phyloP scores from a whole-genome alignment of 345 rosid genomes.

The Hibiscus mutabilis region DNA sequence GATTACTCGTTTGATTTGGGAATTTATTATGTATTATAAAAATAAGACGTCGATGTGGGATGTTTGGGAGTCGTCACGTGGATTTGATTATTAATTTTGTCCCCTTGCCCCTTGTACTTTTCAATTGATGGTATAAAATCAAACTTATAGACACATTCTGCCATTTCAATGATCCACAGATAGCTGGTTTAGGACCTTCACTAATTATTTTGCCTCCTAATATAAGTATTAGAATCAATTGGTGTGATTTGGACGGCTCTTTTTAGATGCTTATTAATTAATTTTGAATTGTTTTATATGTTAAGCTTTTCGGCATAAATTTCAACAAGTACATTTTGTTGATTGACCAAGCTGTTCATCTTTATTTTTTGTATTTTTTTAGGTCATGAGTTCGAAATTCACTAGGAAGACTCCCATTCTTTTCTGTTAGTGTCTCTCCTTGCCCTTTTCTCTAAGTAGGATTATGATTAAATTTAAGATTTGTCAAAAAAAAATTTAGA shows the following conservation, averaged over 20 bases:
- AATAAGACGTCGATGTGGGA: neutral
- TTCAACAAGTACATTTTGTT: too few species aligned
- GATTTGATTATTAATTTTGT: neutral
- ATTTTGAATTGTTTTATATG: neutral
- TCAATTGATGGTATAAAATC: neutral
- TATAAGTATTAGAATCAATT: neutral
- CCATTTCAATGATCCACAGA: neutral
- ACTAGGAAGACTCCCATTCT: too few species aligned
- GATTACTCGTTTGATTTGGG: neutral
- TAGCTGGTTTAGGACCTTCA: neutral
- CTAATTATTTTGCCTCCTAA: neutral
- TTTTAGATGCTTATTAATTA: too few species aligned
- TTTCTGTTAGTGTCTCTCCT: too few species aligned
- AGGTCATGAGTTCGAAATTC: too few species aligned
- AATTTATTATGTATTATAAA: neutral
- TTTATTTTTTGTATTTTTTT: too few species aligned
- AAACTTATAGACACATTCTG: too few species aligned
- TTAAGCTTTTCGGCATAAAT: neutral
- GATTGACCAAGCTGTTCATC: too few species aligned
- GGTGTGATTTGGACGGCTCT: neutral
- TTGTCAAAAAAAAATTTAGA: too few species aligned
- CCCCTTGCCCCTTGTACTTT: neutral
- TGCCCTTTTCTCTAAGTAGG: too few species aligned
- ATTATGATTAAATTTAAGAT: too few species aligned
- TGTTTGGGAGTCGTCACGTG: neutral